phyloP scores from a whole-genome alignment of 371 early-diverging fungal genomes.

The Phascolomyces articulosus region DNA sequence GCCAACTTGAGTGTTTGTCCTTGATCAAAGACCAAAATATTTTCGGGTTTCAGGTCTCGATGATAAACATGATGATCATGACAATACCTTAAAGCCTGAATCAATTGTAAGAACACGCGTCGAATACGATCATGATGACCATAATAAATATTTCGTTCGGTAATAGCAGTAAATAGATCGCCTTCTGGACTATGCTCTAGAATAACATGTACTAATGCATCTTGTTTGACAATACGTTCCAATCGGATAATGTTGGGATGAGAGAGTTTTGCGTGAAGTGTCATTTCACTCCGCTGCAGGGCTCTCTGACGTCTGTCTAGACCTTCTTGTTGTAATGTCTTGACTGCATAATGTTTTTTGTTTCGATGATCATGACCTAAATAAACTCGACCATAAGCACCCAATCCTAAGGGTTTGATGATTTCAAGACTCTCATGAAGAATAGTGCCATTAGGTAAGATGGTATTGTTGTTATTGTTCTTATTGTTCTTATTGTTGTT shows the following conservation, averaged over 20 bases:
- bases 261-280: constrained; percentile 65
- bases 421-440: constrained; percentile 39
- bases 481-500: neutral
- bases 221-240: constrained; percentile 60
- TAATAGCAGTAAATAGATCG: constrained; percentile 70
- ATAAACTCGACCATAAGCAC: constrained; percentile 77
- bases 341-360: constrained; percentile 62
- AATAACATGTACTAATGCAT: constrained; percentile 66
- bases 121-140: constrained; percentile 52
- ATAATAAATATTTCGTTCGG: constrained; percentile 53
- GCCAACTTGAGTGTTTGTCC: constrained; percentile 76
- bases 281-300: constrained; percentile 66
- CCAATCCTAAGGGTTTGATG: constrained; percentile 62
- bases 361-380: constrained; percentile 45
- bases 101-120: constrained; percentile 57
- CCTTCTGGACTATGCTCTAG: constrained; percentile 74
- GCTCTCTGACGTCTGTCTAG: constrained; percentile 32
- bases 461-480: constrained; percentile 12
- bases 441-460: constrained; percentile 33
- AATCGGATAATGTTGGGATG: constrained; percentile 76
- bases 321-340: constrained; percentile 57
- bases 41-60: constrained; percentile 82
- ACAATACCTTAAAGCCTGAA: constrained; percentile 59
- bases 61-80: constrained; percentile 64
- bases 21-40: constrained; percentile 55